Percentiles rank a stretch among this genome's conserved stretches.
Evolutionary conservation across 2,329 filamentous ascomycete species (phyloP).

Genomic region (Exophiala phaeomuriformis): DNA sequence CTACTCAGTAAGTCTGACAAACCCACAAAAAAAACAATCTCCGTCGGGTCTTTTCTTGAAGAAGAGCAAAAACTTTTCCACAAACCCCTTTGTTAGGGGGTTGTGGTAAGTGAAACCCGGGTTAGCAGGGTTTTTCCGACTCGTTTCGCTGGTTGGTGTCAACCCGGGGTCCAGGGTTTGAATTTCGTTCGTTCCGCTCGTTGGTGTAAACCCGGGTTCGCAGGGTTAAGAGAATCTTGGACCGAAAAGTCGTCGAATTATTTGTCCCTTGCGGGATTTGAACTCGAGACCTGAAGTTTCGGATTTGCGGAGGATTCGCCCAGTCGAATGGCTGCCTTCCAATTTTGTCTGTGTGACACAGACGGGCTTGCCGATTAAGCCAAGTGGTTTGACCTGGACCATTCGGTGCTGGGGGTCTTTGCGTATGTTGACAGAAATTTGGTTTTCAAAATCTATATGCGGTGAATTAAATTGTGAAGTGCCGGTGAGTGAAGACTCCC

Average conservation of each 20-base stretch:
- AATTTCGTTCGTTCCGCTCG: not conserved
- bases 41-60: not conserved
- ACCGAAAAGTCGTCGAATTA: not conserved
- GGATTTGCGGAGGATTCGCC: not conserved
- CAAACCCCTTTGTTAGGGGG: not conserved
- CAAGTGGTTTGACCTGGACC: not conserved
- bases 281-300: not conserved
- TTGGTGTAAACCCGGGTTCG: not conserved
- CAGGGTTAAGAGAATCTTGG: not conserved
- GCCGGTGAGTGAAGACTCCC: not conserved
- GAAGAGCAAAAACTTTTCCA: not conserved
- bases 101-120: not conserved
- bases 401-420: not conserved
- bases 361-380: not conserved
- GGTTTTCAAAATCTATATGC: not conserved
- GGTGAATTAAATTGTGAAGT: not conserved
- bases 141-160: not conserved
- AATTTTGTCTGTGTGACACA: not conserved
- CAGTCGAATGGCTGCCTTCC: slow-evolving; percentile 1
- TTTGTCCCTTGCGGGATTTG: not conserved
- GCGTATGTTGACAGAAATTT: not conserved
- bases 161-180: no score
- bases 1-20: no score
- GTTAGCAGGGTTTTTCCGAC: not conserved
- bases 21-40: not conserved